These are phyloP conservation scores for Eimeria brunetti DNA, from an alignment of 169 alveolate genomes.

Conservation along the genomic window DNA sequence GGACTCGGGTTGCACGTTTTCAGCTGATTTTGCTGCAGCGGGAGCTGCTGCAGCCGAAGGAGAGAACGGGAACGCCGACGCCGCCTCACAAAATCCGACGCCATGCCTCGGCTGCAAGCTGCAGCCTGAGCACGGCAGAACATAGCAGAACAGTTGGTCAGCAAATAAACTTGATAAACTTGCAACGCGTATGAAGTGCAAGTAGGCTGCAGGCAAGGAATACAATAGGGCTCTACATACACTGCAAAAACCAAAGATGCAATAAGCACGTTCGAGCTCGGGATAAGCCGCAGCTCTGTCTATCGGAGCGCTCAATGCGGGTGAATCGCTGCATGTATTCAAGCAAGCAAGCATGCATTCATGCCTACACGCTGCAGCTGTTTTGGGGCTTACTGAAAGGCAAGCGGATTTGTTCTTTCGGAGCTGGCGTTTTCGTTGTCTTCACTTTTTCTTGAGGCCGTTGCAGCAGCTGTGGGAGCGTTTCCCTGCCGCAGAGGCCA, in stretches of 20 bases:
- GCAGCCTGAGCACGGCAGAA: slow-evolving; percentile 42
- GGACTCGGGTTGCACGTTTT: neutral
- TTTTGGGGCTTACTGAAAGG: slow-evolving; percentile 1
- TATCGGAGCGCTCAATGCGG: neutral
- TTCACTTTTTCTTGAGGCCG: neutral
- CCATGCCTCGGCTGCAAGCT: slow-evolving; percentile 54
- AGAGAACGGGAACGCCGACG: too few species aligned
- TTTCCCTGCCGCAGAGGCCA: neutral
- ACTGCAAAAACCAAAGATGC: neutral
- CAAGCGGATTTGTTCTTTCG: neutral
- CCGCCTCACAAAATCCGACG: neutral
- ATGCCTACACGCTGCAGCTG: neutral
- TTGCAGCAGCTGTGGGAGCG: neutral
- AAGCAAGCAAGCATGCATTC: neutral
- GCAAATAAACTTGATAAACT: neutral
- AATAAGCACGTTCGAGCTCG: too few species aligned
- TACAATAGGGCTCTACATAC: neutral
- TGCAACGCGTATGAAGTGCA: neutral
- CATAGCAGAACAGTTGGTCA: neutral
- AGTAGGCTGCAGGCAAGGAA: neutral
- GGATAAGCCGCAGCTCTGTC: neutral
- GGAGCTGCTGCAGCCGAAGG: slow-evolving; percentile 40
- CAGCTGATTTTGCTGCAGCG: neutral
- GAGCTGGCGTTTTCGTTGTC: neutral
- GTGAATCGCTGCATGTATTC: neutral